Evolutionary conservation across 306 rosid genomes (phyloP).

Genomic region (Lathyrus aphaca): DNA sequence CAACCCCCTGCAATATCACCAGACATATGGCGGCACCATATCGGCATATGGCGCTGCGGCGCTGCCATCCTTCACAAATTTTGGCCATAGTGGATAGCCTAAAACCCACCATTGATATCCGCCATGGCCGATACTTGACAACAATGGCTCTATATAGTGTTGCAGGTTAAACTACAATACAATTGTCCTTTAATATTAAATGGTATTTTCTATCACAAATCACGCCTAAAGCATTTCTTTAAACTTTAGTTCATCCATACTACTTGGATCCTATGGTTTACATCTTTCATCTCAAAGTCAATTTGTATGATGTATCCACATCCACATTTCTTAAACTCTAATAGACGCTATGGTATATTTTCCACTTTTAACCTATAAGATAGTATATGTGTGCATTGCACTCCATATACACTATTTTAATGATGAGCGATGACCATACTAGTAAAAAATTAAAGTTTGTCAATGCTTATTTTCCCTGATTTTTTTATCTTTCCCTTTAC

Average conservation of each 20-base stretch:
- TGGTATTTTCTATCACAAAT: not conserved
- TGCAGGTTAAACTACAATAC: not conserved
- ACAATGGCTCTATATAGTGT: too few relatives aligned
- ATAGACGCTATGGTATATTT: not conserved
- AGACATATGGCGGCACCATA: too few relatives aligned
- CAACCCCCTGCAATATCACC: too few relatives aligned
- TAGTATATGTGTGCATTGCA: not conserved
- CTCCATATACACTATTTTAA: not conserved
- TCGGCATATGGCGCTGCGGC: too few relatives aligned
- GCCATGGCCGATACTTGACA: too few relatives aligned
- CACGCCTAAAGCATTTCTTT: not conserved
- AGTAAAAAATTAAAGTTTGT: not conserved
- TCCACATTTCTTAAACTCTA: not conserved
- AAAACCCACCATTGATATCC: too few relatives aligned
- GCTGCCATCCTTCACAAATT: too few relatives aligned
- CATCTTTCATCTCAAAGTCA: not conserved
- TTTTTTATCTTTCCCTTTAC: conserved; percentile 14
- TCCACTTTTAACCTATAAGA: not conserved
- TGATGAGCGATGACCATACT: not conserved
- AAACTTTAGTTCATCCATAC: conserved; percentile 5
- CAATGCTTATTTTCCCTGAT: conserved; percentile 1
- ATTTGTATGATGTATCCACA: not conserved
- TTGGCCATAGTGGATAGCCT: too few relatives aligned
- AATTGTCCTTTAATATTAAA: not conserved
- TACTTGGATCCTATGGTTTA: conserved; percentile 2